Conservation (phyloP, 2,329 filamentous ascomycete genomes). For the Cladophialophora carrionii region DNA sequence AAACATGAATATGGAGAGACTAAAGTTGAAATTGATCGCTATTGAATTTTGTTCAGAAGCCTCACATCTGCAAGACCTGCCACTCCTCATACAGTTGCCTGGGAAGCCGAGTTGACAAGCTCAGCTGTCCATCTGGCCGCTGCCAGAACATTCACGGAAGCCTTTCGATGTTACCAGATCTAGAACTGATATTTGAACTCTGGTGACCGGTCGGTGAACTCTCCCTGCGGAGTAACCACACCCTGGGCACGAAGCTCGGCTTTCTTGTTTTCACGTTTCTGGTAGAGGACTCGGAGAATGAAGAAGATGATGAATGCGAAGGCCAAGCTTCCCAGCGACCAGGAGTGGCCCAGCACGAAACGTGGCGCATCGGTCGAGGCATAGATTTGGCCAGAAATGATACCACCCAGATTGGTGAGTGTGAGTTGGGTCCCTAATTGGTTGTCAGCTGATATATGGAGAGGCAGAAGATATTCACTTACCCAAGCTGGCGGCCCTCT, state of each 20-base stretch:
- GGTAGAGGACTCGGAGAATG: slow-evolving; percentile 27
- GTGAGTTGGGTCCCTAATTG: slow-evolving; percentile 27
- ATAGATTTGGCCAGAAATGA: slow-evolving; percentile 54
- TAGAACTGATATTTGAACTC: slow-evolving; percentile 33
- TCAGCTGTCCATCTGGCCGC: background rate
- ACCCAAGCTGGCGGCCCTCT: slow-evolving; percentile 47
- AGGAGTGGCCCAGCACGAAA: slow-evolving; percentile 31
- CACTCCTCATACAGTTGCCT: background rate
- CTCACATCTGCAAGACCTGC: background rate
- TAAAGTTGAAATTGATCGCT: background rate
- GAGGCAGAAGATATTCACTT: slow-evolving; percentile 4
- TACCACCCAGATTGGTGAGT: slow-evolving; percentile 27
- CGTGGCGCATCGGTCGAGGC: slow-evolving; percentile 28
- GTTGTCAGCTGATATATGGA: background rate
- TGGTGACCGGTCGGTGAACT: slow-evolving; percentile 33
- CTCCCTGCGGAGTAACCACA: slow-evolving; percentile 21
- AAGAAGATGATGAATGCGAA: slow-evolving; percentile 30
- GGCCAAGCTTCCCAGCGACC: slow-evolving; percentile 28
- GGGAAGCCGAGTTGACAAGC: background rate
- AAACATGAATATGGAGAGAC: background rate
- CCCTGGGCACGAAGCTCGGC: slow-evolving; percentile 26
- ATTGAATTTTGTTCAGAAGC: background rate
- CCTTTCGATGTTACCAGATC: background rate
- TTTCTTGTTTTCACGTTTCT: slow-evolving; percentile 25
- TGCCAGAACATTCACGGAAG: background rate